Evolutionary conservation across 352 stramenopile species (phyloP).

Genomic region (Globisporangium abappressorium): DNA sequence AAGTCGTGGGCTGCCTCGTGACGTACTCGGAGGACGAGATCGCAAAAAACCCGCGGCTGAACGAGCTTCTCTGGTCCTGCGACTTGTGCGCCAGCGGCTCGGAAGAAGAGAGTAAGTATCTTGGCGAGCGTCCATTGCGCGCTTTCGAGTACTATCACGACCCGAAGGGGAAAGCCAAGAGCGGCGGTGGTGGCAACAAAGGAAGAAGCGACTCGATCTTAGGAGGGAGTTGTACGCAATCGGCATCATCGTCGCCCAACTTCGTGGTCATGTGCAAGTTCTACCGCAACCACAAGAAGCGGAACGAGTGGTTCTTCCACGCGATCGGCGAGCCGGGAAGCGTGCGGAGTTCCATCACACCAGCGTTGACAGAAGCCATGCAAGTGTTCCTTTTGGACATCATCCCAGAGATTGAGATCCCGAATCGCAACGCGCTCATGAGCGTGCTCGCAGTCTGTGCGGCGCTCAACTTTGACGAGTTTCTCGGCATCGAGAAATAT

Average conservation of each 20-base stretch:
- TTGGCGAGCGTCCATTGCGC: slow-evolving; percentile 19
- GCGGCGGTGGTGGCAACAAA: background rate
- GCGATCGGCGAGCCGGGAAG: slow-evolving; percentile 27
- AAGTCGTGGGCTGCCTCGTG: slow-evolving; percentile 44
- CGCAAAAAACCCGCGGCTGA: slow-evolving; percentile 34
- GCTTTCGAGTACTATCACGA: slow-evolving; percentile 29
- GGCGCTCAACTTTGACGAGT: slow-evolving; percentile 53
- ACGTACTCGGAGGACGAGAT: slow-evolving; percentile 54
- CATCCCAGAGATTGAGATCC: slow-evolving; percentile 69
- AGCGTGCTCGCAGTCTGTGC: slow-evolving; percentile 60
- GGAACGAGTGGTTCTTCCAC: slow-evolving; percentile 43
- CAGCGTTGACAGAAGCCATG: slow-evolving; percentile 43
- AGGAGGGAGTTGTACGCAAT: background rate
- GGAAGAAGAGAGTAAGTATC: slow-evolving; percentile 16
- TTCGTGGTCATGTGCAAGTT: slow-evolving; percentile 55
- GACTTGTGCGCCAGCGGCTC: slow-evolving; percentile 21
- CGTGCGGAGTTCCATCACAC: slow-evolving; percentile 44
- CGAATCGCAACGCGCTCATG: slow-evolving; percentile 55
- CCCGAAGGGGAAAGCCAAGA: slow-evolving; percentile 17
- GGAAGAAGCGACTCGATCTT: background rate
- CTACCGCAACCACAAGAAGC: slow-evolving; percentile 33
- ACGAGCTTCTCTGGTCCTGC: slow-evolving; percentile 42
- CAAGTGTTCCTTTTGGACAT: slow-evolving; percentile 64
- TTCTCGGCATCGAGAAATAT: slow-evolving; percentile 49
- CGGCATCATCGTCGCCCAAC: slow-evolving; percentile 24